These are phyloP conservation scores for Amanita brunnescens DNA, from an alignment of 768 basidiomycete species.

Conservation along the genomic window DNA sequence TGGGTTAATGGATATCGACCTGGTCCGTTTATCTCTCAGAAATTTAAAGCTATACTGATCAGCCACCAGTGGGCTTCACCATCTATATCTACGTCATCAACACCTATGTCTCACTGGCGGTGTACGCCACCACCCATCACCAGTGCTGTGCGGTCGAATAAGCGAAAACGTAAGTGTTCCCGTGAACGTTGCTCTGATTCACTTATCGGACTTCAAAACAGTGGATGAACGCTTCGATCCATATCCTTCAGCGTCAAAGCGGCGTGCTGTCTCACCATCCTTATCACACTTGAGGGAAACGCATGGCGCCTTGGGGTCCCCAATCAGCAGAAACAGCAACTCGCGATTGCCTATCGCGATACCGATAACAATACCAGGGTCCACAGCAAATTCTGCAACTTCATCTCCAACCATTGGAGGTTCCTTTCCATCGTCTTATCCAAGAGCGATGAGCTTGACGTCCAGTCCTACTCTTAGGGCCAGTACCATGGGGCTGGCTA, in stretches of 20 bases:
- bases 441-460: constrained; percentile 45
- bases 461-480: constrained; percentile 72
- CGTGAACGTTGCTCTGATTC: constrained; percentile 1
- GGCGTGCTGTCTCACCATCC: constrained; percentile 78
- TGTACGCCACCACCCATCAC: constrained; percentile 77
- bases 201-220: constrained; percentile 18
- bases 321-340: constrained; percentile 36
- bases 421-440: constrained; percentile 37
- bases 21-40: constrained; percentile 35
- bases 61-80: constrained; percentile 52
- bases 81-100: constrained; percentile 38
- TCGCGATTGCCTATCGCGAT: constrained; percentile 56
- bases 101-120: constrained; percentile 59
- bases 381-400: constrained; percentile 50
- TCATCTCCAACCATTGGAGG: constrained; percentile 65
- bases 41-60: constrained; percentile 10
- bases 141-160: constrained; percentile 69
- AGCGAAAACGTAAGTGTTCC: constrained; percentile 59
- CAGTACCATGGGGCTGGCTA: constrained; percentile 54
- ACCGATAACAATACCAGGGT: constrained; percentile 53
- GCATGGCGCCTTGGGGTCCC: constrained; percentile 40
- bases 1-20: constrained; percentile 63
- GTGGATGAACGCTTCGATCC: constrained; percentile 84
- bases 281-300: constrained; percentile 58
- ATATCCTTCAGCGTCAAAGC: constrained; percentile 68